Conservation (phyloP, 441 rosid genomes). For the Mallotus japonicus region DNA sequence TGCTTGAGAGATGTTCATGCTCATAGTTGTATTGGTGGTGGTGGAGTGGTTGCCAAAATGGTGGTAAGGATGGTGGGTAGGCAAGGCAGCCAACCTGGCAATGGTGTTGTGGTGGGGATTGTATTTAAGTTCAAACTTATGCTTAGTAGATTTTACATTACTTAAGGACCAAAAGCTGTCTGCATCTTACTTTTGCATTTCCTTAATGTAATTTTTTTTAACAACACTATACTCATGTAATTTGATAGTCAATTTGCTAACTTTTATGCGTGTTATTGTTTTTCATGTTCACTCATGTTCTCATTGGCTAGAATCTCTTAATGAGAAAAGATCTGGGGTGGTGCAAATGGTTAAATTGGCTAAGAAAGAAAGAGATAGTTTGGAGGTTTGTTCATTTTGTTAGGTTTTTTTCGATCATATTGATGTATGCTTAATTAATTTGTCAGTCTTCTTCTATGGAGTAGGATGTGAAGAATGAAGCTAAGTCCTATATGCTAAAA, state of each 20-base stretch:
- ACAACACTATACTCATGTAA: background rate
- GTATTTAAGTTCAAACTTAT: background rate
- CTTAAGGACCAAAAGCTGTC: background rate
- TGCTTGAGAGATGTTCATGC: background rate
- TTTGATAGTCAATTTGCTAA: slow-evolving; percentile 13
- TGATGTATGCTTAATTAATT: slow-evolving; percentile 14
- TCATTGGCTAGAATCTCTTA: slow-evolving; percentile 76
- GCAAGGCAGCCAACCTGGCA: background rate
- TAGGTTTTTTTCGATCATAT: background rate
- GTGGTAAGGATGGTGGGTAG: background rate
- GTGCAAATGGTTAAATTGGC: slow-evolving; percentile 98
- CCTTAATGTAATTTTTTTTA: background rate
- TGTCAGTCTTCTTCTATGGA: slow-evolving; percentile 28
- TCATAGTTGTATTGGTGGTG: background rate
- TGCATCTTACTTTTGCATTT: background rate
- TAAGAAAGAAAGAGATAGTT: slow-evolving; percentile 88
- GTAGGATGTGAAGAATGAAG: slow-evolving; percentile 91
- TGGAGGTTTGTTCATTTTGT: slow-evolving; percentile 64
- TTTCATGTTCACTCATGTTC: slow-evolving; percentile 22
- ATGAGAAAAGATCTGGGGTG: slow-evolving; percentile 88
- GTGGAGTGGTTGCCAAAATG: background rate
- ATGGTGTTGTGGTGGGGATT: background rate
- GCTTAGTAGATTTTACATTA: slow-evolving; percentile 1
- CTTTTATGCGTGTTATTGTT: slow-evolving; percentile 18
- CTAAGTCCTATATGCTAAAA: slow-evolving; percentile 92